A percentile compares a stretch with the other conserved stretches of the same genome.
Evolutionary conservation across 2,329 filamentous ascomycete species (phyloP).

Genomic region (Scleromitrula shiraiana): DNA sequence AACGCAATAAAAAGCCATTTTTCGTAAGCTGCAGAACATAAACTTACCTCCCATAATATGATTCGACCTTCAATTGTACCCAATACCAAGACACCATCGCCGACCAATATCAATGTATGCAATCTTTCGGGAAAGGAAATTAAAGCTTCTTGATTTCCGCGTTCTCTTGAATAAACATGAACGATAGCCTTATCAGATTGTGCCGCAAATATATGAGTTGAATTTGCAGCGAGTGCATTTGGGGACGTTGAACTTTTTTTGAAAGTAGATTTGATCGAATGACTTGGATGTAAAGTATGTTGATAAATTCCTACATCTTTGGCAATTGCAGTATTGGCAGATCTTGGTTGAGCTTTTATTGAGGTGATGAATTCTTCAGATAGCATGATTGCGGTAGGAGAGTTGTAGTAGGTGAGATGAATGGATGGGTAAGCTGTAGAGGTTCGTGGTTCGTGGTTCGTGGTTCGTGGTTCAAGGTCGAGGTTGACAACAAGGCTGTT

Average conservation of each 20-base stretch:
- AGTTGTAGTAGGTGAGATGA: too few species aligned
- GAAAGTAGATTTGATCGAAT: slow-evolving; percentile 67
- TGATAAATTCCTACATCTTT: slow-evolving; percentile 84
- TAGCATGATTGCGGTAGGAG: slow-evolving; percentile 39
- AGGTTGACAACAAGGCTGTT: too few species aligned
- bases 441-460: too few species aligned
- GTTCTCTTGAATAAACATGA: slow-evolving; percentile 80
- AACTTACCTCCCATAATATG: slow-evolving; percentile 85
- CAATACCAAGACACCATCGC: slow-evolving; percentile 61
- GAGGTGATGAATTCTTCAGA: slow-evolving; percentile 53
- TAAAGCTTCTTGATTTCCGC: slow-evolving; percentile 79
- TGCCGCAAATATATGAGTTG: slow-evolving; percentile 81
- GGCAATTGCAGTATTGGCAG: slow-evolving; percentile 54
- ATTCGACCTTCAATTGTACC: slow-evolving; percentile 81
- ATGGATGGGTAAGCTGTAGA: too few species aligned
- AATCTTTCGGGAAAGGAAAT: slow-evolving; percentile 86
- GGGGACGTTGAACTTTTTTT: slow-evolving; percentile 84
- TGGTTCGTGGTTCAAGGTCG: too few species aligned
- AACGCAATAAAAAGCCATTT: neutral
- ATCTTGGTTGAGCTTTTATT: slow-evolving; percentile 47
- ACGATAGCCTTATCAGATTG: slow-evolving; percentile 88
- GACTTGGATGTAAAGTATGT: slow-evolving; percentile 71
- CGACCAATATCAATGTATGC: slow-evolving; percentile 64
- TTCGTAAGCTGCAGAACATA: slow-evolving; percentile 4
- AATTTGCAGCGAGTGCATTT: slow-evolving; percentile 72